Evolutionary conservation across 2,329 filamentous ascomycete species (phyloP).

Genomic region (Sclerotinia spermophila): DNA sequence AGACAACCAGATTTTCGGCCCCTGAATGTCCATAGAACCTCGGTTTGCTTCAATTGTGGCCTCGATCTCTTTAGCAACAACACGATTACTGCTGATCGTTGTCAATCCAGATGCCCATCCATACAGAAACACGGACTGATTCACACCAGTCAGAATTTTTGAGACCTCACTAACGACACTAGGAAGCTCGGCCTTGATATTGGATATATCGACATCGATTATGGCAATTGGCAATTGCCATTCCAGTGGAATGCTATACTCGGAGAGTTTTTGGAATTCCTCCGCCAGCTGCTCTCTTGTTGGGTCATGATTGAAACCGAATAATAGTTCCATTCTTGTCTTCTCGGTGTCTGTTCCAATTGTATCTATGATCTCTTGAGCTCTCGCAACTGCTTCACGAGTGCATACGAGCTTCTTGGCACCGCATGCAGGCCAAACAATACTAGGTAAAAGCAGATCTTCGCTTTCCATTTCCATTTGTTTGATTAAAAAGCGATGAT

Average conservation of each 20-base stretch:
- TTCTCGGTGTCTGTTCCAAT: slow-evolving; percentile 59
- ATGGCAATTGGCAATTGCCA: slow-evolving; percentile 57
- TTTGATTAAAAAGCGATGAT: slow-evolving; percentile 32
- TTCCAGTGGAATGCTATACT: slow-evolving; percentile 49
- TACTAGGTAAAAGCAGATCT: slow-evolving; percentile 54
- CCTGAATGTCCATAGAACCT: slow-evolving; percentile 44
- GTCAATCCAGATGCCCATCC: slow-evolving; percentile 58
- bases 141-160: slow-evolving; percentile 53
- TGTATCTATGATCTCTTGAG: slow-evolving; percentile 59
- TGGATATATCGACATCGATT: slow-evolving; percentile 44
- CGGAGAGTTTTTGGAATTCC: slow-evolving; percentile 46
- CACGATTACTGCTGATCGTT: slow-evolving; percentile 64
- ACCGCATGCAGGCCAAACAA: slow-evolving; percentile 59
- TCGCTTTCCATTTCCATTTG: slow-evolving; percentile 62
- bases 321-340: slow-evolving; percentile 51
- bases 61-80: slow-evolving; percentile 60
- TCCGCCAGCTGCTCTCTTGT: slow-evolving; percentile 32
- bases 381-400: slow-evolving; percentile 56
- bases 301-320: slow-evolving; percentile 39
- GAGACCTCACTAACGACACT: slow-evolving; percentile 43
- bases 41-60: slow-evolving; percentile 51
- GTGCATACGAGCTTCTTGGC: slow-evolving; percentile 57
- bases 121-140: slow-evolving; percentile 64
- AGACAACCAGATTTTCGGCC: slow-evolving; percentile 62
- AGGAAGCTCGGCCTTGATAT: slow-evolving; percentile 43